Evolutionary conservation across 192 early-diverging fungal genomes (phyloP).

Genomic region (Coemansia asiatica): DNA sequence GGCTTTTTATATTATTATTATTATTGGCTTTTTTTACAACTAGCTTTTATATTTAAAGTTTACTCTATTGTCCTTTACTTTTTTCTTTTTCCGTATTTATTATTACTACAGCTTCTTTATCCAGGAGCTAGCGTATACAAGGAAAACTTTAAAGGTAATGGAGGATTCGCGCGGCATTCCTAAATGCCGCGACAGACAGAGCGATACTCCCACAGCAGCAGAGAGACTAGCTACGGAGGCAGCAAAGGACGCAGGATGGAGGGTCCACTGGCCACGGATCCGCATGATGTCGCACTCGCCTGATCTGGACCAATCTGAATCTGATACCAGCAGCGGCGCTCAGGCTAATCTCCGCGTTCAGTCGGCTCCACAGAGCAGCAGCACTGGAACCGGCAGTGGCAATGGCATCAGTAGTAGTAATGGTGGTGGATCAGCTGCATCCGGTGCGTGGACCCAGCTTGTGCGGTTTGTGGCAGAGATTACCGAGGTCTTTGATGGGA

Average conservation of each 20-base stretch:
- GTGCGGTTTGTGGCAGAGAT: slow-evolving; percentile 32
- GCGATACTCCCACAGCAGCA: slow-evolving; percentile 14
- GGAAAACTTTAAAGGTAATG: background rate
- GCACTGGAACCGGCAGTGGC: background rate
- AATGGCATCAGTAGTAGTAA: background rate
- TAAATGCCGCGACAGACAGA: slow-evolving; percentile 1
- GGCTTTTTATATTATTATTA: no score
- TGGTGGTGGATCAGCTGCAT: background rate
- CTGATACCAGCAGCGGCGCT: slow-evolving; percentile 1
- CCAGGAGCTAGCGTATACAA: background rate
- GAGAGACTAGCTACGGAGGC: slow-evolving; percentile 41
- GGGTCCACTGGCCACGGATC: slow-evolving; percentile 43
- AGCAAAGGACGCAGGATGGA: slow-evolving; percentile 47
- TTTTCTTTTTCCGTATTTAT: no score
- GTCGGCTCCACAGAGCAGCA: background rate
- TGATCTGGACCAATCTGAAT: slow-evolving; percentile 16
- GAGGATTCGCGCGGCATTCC: slow-evolving; percentile 26
- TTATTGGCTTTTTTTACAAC: no score
- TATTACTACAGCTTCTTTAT: no score
- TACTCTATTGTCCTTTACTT: background rate
- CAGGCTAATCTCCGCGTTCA: background rate
- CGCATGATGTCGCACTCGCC: slow-evolving; percentile 54
- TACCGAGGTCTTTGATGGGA: slow-evolving; percentile 45
- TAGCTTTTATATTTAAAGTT: no score
- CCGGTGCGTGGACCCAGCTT: slow-evolving; percentile 35